Percentiles rank a stretch among this genome's conserved stretches.
Evolutionary conservation across 345 rosid genomes (phyloP).

Genomic region (Acer campestre): DNA sequence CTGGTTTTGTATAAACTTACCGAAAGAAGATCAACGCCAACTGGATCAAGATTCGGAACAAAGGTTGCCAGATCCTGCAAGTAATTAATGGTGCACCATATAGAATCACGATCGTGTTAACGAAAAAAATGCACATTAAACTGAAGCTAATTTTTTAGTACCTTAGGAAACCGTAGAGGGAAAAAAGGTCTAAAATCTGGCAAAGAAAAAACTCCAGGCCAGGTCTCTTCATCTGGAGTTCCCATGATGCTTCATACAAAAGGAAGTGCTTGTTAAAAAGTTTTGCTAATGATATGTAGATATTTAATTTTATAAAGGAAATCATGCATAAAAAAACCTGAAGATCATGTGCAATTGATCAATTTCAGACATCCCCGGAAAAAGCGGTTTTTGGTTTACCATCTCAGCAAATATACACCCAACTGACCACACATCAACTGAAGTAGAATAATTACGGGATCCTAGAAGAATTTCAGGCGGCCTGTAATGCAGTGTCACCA

Average conservation of each 20-base stretch:
- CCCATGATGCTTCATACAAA: background rate
- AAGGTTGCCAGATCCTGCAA: background rate
- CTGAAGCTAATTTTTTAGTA: no score
- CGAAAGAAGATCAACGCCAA: slow-evolving; percentile 1
- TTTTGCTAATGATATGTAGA: no score
- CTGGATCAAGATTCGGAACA: background rate
- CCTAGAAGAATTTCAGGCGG: no score
- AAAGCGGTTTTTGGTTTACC: slow-evolving; percentile 2
- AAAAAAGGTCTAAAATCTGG: background rate
- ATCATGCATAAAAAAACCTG: background rate
- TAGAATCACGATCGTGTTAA: no score
- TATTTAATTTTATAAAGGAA: no score
- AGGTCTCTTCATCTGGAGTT: background rate
- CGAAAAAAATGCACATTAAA: no score
- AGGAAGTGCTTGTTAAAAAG: background rate
- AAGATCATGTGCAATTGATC: background rate
- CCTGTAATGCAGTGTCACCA: no score
- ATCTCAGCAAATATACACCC: slow-evolving; percentile 28
- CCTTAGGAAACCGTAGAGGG: no score
- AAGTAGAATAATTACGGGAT: background rate
- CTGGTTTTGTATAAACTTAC: background rate
- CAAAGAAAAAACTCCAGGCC: background rate
- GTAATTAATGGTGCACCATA: background rate
- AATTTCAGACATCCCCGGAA: background rate
- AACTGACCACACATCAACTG: slow-evolving; percentile 20